These are phyloP conservation scores for Pseudogymnoascus sp. DNA, from an alignment of 2,329 filamentous ascomycete species.

Conservation along the genomic window DNA sequence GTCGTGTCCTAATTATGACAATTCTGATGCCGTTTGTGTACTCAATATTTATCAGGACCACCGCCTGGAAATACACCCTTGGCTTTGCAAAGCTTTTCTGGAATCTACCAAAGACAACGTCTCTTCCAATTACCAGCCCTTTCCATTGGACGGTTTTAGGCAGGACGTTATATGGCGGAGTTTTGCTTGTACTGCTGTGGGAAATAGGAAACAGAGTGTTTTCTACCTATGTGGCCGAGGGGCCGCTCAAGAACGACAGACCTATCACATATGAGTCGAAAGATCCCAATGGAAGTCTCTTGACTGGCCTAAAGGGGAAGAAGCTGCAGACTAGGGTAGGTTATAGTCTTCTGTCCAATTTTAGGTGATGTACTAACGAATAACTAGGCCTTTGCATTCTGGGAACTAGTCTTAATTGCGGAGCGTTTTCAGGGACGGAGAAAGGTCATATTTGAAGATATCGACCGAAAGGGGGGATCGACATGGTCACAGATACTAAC, in stretches of 20 bases:
- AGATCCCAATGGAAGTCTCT: slow-evolving; percentile 81
- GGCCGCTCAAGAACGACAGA: slow-evolving; percentile 74
- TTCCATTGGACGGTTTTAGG: slow-evolving; percentile 47
- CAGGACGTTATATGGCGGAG: slow-evolving; percentile 52
- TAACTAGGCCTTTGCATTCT: slow-evolving; percentile 70
- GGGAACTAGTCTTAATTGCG: slow-evolving; percentile 78
- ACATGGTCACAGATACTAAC: slow-evolving; percentile 73
- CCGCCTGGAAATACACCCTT: slow-evolving; percentile 62
- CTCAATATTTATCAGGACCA: slow-evolving; percentile 49
- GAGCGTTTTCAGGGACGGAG: slow-evolving; percentile 65
- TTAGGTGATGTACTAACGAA: slow-evolving; percentile 16
- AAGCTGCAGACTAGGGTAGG: slow-evolving; percentile 65
- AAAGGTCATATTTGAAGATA: slow-evolving; percentile 75
- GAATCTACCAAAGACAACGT: slow-evolving; percentile 63
- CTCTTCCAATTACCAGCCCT: slow-evolving; percentile 50
- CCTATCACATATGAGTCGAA: slow-evolving; percentile 78
- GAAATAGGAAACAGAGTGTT: slow-evolving; percentile 69
- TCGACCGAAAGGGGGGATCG: slow-evolving; percentile 70
- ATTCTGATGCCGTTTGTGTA: slow-evolving; percentile 50
- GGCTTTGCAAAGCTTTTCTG: slow-evolving; percentile 63
- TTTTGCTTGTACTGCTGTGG: slow-evolving; percentile 65
- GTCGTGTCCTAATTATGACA: slow-evolving; percentile 31
- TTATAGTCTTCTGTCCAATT: not conserved
- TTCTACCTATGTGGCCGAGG: slow-evolving; percentile 67
- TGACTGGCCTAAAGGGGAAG: slow-evolving; percentile 76